These are phyloP conservation scores for Cucurbita pepo DNA, from an alignment of 306 rosid species.

Conservation along the genomic window DNA sequence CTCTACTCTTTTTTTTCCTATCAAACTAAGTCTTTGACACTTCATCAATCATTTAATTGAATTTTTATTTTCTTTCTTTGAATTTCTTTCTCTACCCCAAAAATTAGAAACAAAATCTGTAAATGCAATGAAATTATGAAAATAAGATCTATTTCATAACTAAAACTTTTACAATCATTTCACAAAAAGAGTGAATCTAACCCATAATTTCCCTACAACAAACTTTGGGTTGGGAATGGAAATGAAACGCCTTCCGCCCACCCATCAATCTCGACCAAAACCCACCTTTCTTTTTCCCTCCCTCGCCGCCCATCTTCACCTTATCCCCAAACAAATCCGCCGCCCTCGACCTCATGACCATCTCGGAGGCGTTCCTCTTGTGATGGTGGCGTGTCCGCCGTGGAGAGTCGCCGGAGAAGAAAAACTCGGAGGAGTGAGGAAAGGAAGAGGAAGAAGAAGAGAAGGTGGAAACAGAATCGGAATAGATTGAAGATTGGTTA, in stretches of 20 bases:
- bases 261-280: neutral
- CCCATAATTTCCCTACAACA: neutral
- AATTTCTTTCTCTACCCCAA: no score
- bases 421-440: neutral
- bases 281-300: neutral
- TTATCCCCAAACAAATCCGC: neutral
- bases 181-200: neutral
- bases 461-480: neutral
- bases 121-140: no score
- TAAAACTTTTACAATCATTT: neutral
- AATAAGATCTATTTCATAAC: neutral
- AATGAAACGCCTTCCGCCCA: neutral
- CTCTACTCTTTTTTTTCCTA: no score
- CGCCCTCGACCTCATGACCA: neutral
- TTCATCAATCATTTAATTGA: no score
- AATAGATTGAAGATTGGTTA: neutral
- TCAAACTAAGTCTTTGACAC: no score
- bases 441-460: neutral
- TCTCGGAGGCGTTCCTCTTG: neutral
- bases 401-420: neutral
- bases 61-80: no score
- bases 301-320: neutral
- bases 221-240: neutral
- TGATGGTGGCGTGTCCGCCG: neutral
- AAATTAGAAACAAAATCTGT: no score